Evolutionary conservation across 202 grass and related monocot genomes (phyloP), one percentile per base, ranked within the genome.

Genomic region (Panicum hallii): DNA sequence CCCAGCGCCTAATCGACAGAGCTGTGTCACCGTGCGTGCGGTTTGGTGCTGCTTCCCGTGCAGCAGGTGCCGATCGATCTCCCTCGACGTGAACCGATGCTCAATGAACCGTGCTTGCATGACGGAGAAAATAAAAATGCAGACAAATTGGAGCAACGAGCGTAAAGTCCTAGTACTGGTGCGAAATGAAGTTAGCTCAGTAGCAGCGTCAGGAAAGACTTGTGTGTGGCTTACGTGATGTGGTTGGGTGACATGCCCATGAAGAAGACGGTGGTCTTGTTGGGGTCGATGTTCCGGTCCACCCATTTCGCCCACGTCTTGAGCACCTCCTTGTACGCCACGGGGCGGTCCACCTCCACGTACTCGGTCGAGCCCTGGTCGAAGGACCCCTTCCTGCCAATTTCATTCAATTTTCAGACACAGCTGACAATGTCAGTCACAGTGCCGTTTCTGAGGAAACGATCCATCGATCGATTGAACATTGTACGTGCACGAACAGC

Each of bases 171-270:
- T 38, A 38, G 4, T 50, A 50, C 48, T 50, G 16, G 11, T 44
- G 20, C 22, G 36, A 30, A 63, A 49, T 70, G 28, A 44, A 79
- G 5, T 17, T 42, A 23, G 57, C 1, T 11, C 26, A 83, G 17
- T 41, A 74, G 74, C 4, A 22, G 64, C 6, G 40, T 54, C 7
- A 5, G 46, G 73, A 28, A 63, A 14, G n/a, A 32, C 32, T 32
- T 36, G 36, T 38, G 36, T 38, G 9, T 17, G 57, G 62, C 88
- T 88, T 75, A 97, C 95, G 78, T 78, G 84, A 96, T 92, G 75
- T 99, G 97, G 86, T 99, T 92, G 8, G 97, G 97, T 3, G 97
- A 99, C 91, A 96, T 88, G 82, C 93, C 80, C 93, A 99, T 96
- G 97, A 96, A 96, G 85, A 99, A 99, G 74, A 94, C 91, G 78